These are phyloP conservation scores for Metarhizium guizhouense DNA, from an alignment of 2,329 filamentous ascomycete genomes.

Conservation along the genomic window DNA sequence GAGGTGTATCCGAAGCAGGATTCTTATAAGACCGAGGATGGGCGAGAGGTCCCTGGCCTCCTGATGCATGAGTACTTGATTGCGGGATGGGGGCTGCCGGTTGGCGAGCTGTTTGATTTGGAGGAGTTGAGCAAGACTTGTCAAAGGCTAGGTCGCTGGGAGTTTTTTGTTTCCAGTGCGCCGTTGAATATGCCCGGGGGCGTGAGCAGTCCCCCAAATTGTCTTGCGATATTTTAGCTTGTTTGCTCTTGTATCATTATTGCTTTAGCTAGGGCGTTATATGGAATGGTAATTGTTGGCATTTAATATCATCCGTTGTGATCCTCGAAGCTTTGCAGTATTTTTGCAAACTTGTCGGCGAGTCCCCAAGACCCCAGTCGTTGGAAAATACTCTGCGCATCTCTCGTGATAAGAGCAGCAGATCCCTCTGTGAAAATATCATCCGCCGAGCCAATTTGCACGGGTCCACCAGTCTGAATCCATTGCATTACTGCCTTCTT, in stretches of 20 bases:
- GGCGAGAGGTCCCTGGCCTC: conserved; percentile 10
- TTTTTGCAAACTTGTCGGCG: conserved; percentile 14
- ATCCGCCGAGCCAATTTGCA: too few species aligned
- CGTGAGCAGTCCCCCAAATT: conserved; percentile 35
- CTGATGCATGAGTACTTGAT: conserved; percentile 38
- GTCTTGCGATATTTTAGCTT: conserved; percentile 30
- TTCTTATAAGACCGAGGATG: conserved; percentile 15
- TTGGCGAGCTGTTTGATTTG: conserved; percentile 26
- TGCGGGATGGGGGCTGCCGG: conserved; percentile 38
- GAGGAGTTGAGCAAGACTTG: conserved; percentile 35
- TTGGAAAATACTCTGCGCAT: too few species aligned
- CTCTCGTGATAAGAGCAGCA: too few species aligned
- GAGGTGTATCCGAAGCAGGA: conserved; percentile 28
- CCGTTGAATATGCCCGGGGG: conserved; percentile 39
- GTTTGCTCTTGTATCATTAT: not conserved
- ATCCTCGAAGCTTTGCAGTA: conserved; percentile 10
- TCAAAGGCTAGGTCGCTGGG: conserved; percentile 38
- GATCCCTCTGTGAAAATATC: too few species aligned
- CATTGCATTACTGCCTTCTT: too few species aligned
- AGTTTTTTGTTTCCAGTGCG: conserved; percentile 39
- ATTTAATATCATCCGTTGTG: not conserved
- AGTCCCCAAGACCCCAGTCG: too few species aligned
- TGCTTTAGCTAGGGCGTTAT: not conserved
- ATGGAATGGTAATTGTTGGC: not conserved
- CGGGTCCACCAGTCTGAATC: too few species aligned